These are phyloP conservation scores for Ceratocystis eucalypticola DNA, from an alignment of 2,329 filamentous ascomycete genomes.

Conservation along the genomic window DNA sequence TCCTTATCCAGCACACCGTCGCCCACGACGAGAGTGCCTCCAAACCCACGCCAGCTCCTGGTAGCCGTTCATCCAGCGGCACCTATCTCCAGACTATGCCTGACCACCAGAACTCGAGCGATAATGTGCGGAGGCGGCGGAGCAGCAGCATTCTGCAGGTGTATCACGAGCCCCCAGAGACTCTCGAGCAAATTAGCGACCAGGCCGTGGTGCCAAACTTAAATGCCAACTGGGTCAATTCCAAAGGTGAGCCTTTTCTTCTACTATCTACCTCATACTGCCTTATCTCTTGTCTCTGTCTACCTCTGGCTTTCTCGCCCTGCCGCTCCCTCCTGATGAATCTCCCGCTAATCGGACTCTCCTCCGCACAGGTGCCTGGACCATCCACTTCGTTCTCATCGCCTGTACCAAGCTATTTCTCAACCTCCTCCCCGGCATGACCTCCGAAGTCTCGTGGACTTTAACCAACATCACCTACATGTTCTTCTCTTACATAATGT, in stretches of 20 bases:
- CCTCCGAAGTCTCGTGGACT: conserved; percentile 97
- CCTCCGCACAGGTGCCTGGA: conserved; percentile 67
- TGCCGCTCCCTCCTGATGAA: not conserved
- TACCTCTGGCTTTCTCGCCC: not conserved
- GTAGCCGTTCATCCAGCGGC: conserved; percentile 28
- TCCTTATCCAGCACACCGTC: conserved; percentile 77
- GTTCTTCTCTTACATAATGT: conserved; percentile 98
- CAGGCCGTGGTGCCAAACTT: conserved; percentile 88
- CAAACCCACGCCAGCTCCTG: conserved; percentile 31
- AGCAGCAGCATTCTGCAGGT: conserved; percentile 88
- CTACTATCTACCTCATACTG: not conserved
- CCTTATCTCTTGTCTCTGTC: not conserved
- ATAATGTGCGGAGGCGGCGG: conserved; percentile 68
- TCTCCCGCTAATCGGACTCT: conserved; percentile 3
- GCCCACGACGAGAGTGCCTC: conserved; percentile 78
- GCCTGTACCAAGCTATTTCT: conserved; percentile 86
- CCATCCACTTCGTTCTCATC: conserved; percentile 91
- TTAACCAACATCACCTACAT: conserved; percentile 98
- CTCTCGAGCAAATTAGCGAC: conserved; percentile 93
- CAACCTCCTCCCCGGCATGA: conserved; percentile 89
- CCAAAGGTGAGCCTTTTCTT: conserved; percentile 56
- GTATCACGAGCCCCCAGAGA: conserved; percentile 93
- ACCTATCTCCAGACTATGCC: conserved; percentile 45
- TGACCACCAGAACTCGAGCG: conserved; percentile 34
- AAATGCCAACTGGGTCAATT: conserved; percentile 98